A percentile compares a stretch with the other conserved stretches of the same genome.
These are phyloP conservation scores for Macaranga tanarius DNA, from an alignment of 441 rosid genomes.

Conservation along the genomic window DNA sequence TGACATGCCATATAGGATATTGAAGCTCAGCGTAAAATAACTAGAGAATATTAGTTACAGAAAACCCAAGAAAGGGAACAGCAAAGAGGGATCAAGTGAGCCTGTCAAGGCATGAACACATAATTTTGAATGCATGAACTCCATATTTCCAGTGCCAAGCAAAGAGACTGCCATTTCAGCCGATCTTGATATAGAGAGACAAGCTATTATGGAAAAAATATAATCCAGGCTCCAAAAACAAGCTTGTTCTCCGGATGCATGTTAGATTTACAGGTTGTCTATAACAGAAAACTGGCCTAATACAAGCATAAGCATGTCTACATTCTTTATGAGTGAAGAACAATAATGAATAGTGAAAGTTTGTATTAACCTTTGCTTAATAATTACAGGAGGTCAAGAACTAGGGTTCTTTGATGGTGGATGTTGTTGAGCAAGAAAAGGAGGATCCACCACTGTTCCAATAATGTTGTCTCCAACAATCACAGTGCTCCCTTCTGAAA, in stretches of 20 bases:
- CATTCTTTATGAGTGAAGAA: background rate
- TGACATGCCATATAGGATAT: too few relatives aligned
- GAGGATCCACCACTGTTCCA: conserved; percentile 58
- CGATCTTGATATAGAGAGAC: too few relatives aligned
- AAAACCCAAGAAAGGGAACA: too few relatives aligned
- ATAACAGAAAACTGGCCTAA: background rate
- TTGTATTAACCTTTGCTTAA: background rate
- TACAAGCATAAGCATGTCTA: background rate
- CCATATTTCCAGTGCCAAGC: too few relatives aligned
- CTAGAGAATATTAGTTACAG: too few relatives aligned
- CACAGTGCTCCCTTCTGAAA: conserved; percentile 49
- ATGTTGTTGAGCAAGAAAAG: conserved; percentile 55
- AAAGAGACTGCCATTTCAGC: too few relatives aligned
- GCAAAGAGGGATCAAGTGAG: too few relatives aligned
- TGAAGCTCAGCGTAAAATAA: too few relatives aligned
- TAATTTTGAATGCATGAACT: too few relatives aligned
- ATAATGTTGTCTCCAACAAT: conserved; percentile 51
- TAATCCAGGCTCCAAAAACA: too few relatives aligned
- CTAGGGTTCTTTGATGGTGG: conserved; percentile 43
- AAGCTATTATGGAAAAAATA: too few relatives aligned
- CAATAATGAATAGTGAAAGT: background rate
- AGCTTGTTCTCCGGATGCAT: background rate
- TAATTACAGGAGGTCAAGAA: conserved; percentile 26
- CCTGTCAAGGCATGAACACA: too few relatives aligned
- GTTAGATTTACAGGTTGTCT: background rate